Evolutionary conservation across 2,329 filamentous ascomycete species (phyloP), one percentile per base, ranked within the genome.

Genomic region (Chrysosporium queenslandicum): DNA sequence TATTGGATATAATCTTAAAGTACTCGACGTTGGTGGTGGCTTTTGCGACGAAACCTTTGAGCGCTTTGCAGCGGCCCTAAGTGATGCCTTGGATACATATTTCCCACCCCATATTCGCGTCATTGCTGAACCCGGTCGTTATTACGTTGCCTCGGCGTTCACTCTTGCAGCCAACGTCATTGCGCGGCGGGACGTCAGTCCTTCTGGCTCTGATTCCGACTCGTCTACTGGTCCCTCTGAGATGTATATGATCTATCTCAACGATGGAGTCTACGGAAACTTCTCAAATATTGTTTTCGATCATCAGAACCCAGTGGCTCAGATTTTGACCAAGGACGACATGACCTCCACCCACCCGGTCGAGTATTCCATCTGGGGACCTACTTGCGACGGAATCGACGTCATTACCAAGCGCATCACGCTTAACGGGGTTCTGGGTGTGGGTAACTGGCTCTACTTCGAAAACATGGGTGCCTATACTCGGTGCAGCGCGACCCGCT

Each of bases 251-350:
- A 74, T 96, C 43, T 98, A 98, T 69, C 75, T 97, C 68, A 98
- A 98, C 67, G 92, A 98, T 61, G 92, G 92, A 25, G 85, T 97
- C 50, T 98, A 98, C 65, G 92, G 92, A 64, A 97, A 97, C 74
- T 97, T 98, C 67, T 94, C 88, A 59, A 94, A 89, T 80, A 97
- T 97, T 77, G 95, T 97, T 76, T 98, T 96, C 68, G 92, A 97
- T 66, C 92, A 97, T 71, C 92, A 98, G 77, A 80, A 94, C 63
- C 92, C 92, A 1, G 72, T 86, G 42, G 87, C 91, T 52, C 87
- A 86, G 70, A 79, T 97, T 54, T 76, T 98, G 51, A 83, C 82
- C 59, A 74, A 55, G 70, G 77, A 57, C 72, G 74, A 55, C 77
- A 79, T 57, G 66, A 81, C 64, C 83, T 83, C 66, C 72, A 76